Base-by-base conservation (phyloP, 495 filamentous ascomycete genomes). In the Talaromyces stipitatus region DNA sequence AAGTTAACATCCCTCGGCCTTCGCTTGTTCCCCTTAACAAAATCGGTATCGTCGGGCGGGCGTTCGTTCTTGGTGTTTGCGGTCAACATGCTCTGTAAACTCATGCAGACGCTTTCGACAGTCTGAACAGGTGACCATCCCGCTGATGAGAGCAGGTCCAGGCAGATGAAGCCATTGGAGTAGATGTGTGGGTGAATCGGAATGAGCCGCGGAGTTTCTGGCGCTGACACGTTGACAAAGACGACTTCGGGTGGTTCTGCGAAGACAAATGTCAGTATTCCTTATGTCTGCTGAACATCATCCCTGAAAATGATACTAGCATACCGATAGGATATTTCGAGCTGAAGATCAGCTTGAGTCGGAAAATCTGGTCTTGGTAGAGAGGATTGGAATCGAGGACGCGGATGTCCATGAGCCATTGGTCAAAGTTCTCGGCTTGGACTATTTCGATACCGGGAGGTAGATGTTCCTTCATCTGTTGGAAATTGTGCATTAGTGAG, bases 161-260 rank as follows among this genome's bases (percentile, higher is more conserved):
- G 86, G 64, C 94, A 98, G 66, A 98, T 98, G 68, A 96, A 92
- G 52, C 94, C 94, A 69, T 98, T 98, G 60, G 88, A 92, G 72
- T 98, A 98, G 68, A 98, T 88, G 74, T 98, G 94, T 1, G 94
- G 94, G 62, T 98, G 94, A 64, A 96, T 94, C 1, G 94, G 94
- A 61, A 98, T 94, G 4, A 87, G 81, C 47, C 86, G 85, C 22
- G 66, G 68, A 1, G 72, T 69, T 36, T 82, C 72, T 36, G 82
- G 66, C 6, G 68, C 47, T 29, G 69, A 48, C 54, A 82, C 69
- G 61, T 82, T 74, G 48, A 90, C 79, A 68, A 98, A 98, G 56
- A 86, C 87, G 48, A 96, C 92, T 77, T 97, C 94, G 12, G 94
- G 94, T 3, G 92, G 87, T 77, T 97, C 89, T 91, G 61, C 50